phyloP scores from a whole-genome alignment of 345 rosid species.

The Lagerstroemia speciosa region DNA sequence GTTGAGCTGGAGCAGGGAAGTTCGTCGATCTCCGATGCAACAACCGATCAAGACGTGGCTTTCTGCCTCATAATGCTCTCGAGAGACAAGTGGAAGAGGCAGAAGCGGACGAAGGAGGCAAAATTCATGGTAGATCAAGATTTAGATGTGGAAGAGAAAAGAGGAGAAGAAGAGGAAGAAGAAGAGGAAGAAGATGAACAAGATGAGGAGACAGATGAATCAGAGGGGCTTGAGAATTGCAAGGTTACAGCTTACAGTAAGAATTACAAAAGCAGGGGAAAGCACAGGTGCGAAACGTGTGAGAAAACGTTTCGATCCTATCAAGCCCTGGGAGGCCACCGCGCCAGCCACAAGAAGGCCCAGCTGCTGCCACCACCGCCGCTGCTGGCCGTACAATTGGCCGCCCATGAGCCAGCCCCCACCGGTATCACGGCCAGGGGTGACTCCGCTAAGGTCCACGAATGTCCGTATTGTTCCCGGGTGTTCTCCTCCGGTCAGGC shows the following conservation, averaged over 20 bases:
- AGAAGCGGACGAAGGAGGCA: background rate
- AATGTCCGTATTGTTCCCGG: slow-evolving; percentile 76
- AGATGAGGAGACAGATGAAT: slow-evolving; percentile 19
- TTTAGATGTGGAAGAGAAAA: background rate
- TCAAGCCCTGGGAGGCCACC: slow-evolving; percentile 88
- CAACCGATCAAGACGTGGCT: slow-evolving; percentile 85
- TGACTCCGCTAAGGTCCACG: slow-evolving; percentile 44
- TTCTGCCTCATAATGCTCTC: slow-evolving; percentile 91
- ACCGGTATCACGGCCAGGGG: slow-evolving; percentile 16
- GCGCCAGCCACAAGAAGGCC: slow-evolving; percentile 74
- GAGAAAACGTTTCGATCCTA: slow-evolving; percentile 70
- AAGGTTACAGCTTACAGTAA: slow-evolving; percentile 24
- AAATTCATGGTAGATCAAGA: background rate
- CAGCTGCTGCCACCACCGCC: slow-evolving; percentile 5
- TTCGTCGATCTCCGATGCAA: slow-evolving; percentile 63
- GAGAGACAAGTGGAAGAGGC: slow-evolving; percentile 64
- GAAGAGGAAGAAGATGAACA: slow-evolving; percentile 4
- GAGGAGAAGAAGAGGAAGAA: slow-evolving; percentile 11
- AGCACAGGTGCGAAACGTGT: slow-evolving; percentile 78
- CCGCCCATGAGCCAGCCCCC: background rate
- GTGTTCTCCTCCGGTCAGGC: slow-evolving; percentile 94
- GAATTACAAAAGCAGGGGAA: slow-evolving; percentile 30
- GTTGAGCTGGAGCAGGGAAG: slow-evolving; percentile 56
- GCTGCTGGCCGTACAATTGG: too few relatives aligned
- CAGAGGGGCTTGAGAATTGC: slow-evolving; percentile 30